Evolutionary conservation across 1,284 basidiomycete genomes (phyloP), one percentile per base, ranked within the genome.

Genomic region (Melampsora americana): DNA sequence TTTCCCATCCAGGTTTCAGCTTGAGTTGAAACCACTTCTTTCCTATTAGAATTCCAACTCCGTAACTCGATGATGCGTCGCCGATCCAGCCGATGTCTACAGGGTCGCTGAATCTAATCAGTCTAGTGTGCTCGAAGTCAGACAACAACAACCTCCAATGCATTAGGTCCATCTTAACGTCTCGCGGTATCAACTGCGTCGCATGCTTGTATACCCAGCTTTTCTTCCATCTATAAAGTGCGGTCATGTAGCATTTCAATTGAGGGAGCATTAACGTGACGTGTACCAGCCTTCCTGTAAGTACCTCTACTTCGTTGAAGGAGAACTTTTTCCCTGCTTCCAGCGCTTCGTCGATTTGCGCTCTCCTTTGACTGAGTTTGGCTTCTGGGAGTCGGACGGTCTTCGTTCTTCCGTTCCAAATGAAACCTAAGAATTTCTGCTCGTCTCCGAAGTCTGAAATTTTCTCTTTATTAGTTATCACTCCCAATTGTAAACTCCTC

Each of bases 71-170:
- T 1, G 53, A 56, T 18, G 28, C n/a, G 26, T 68, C 66, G n/a
- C 66, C 66, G 6, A 68, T 30, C 66, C 66, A 68, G 2, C 32
- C 67, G 2, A 50, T 4, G 28, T 69, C 50, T 12, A 48, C 12
- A 5, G 50, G 50, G 5, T 53, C 50, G 5, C 5, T 5, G 14
- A 23, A 23, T 53, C 5, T 2, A 1, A 56, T 68, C 18, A 68
- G 39, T 32, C 48, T 68, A 53, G 66, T 68, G 11, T 56, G n/a
- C n/a, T 14, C 50, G 23, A 50, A 68, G 50, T 4, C 6, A 1
- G 35, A 20, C 9, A 68, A 28, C 1, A 48, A 16, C 5, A 1
- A 23, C 18, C 2, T 11, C 46, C 66, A 68, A 1, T n/a, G 9
- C 2, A 44, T 1, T 16, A 66, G 39, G 44, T 66, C 65, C 12